Base-by-base conservation (phyloP, 352 stramenopile species). In the Elongisporangium prolatum region DNA sequence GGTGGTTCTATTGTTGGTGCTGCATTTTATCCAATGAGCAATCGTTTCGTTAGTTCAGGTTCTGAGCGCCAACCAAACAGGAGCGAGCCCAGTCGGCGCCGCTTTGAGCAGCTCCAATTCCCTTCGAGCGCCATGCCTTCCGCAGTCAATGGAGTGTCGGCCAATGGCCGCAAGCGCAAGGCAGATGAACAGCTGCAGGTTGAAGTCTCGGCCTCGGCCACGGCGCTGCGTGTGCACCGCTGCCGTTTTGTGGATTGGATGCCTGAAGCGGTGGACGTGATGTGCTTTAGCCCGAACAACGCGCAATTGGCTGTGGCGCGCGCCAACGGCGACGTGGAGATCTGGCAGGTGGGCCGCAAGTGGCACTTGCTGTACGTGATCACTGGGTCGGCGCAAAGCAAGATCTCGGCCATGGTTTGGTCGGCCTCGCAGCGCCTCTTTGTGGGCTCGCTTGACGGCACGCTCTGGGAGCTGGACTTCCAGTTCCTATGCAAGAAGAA, bases 161-260 rank as follows among this genome's bases (percentile, higher is more conserved):
- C 34, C 34, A 44, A 44, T 13, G 34, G 34, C 34, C 34, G 34
- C 34, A 89, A 89, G 69, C 79, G 79, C 72, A 89, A 89, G 69
- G 62, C 58, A 18, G 54, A 63, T 21, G 61, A 61, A 7, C 51
- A 60, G 28, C 34, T 8, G 47, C 59, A 37, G 47, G 34, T 37
- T 20, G 18, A 56, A 14, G 51, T 50, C 38, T 25, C 60, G 22
- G 55, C 67, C 0, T 56, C 49, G 8, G 34, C n/a, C 11, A 25
- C 54, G 21, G 56, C 67, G 62, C 71, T 91, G 64, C 73, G 79
- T 52, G 82, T 92, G 54, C 84, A 94, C 61, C 84, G 84, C 48
- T 94, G 84, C 61, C 84, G 84, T 58, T 94, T 94, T 58, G 74
- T 94, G 55, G 82, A 94, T 60, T 92, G 82, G 75, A 88, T 92